A percentile compares a stretch with the other conserved stretches of the same genome.
These are phyloP conservation scores for Amauroascus verrucosus DNA, from an alignment of 2,329 filamentous ascomycete species.

Conservation along the genomic window DNA sequence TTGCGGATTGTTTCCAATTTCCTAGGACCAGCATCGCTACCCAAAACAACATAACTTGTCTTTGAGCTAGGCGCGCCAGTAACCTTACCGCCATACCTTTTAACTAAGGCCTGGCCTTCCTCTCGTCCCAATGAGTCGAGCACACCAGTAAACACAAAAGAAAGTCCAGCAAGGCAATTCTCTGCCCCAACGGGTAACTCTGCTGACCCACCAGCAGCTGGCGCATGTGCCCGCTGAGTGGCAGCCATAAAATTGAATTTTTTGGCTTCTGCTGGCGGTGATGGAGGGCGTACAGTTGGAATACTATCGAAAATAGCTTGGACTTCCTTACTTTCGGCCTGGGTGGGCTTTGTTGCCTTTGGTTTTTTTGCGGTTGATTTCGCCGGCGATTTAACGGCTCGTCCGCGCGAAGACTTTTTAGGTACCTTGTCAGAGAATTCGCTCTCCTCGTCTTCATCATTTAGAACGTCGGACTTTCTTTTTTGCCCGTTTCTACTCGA, in stretches of 20 bases:
- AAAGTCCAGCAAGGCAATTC: slow-evolving; percentile 80
- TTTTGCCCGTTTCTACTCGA: slow-evolving; percentile 42
- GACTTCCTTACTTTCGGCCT: slow-evolving; percentile 58
- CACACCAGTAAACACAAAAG: slow-evolving; percentile 91
- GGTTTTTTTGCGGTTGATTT: slow-evolving; percentile 35
- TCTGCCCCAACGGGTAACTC: slow-evolving; percentile 75
- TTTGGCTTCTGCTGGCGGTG: slow-evolving; percentile 59
- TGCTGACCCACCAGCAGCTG: slow-evolving; percentile 53
- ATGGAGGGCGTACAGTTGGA: slow-evolving; percentile 69
- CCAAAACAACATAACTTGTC: slow-evolving; percentile 87
- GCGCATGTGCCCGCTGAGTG: slow-evolving; percentile 46
- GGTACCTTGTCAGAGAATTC: slow-evolving; percentile 50
- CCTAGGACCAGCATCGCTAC: slow-evolving; percentile 81
- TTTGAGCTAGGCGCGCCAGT: slow-evolving; percentile 78
- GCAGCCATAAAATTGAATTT: slow-evolving; percentile 74
- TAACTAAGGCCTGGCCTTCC: slow-evolving; percentile 75
- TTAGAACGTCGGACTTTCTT: slow-evolving; percentile 47
- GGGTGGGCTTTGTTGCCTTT: slow-evolving; percentile 58
- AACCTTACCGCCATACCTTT: slow-evolving; percentile 87
- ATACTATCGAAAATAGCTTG: slow-evolving; percentile 83
- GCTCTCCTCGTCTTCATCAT: slow-evolving; percentile 43
- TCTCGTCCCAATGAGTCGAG: slow-evolving; percentile 71
- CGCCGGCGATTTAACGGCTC: slow-evolving; percentile 10
- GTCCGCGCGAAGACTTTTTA: slow-evolving; percentile 40
- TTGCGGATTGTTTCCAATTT: slow-evolving; percentile 80